phyloP scores from a whole-genome alignment of 176 grass and related monocot species.

The barley (Hordeum vulgare) region DNA sequence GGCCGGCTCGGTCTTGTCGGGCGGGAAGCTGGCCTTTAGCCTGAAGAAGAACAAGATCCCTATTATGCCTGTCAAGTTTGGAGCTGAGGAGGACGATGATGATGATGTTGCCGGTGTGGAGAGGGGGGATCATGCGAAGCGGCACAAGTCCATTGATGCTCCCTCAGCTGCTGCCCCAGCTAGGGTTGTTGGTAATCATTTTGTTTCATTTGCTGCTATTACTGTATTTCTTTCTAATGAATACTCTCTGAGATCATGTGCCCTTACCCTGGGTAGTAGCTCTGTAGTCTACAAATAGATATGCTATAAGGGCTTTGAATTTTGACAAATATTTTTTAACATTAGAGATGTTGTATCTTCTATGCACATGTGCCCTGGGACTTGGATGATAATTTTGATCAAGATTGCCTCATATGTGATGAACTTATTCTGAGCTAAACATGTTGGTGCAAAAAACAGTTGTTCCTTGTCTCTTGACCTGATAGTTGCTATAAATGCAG shows the following conservation, averaged over 20 bases:
- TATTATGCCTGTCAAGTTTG: conserved; percentile 44
- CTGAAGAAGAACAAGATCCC: conserved; percentile 88
- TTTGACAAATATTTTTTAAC: not conserved
- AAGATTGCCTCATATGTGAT: not conserved
- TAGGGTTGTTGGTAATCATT: conserved; percentile 86
- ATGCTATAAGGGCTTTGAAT: not conserved
- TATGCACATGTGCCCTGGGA: not conserved
- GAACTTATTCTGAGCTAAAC: not conserved
- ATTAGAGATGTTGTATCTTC: not conserved
- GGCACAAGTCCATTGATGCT: conserved; percentile 35
- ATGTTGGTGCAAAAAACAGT: not conserved
- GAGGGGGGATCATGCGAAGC: conserved; percentile 40
- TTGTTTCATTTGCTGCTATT: conserved; percentile 15
- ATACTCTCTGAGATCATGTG: not conserved
- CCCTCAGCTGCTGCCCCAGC: not conserved
- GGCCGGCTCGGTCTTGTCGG: not conserved
- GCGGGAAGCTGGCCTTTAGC: conserved; percentile 82
- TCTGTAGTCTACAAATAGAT: not conserved
- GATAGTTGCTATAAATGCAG: not conserved
- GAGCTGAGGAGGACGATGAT: conserved; percentile 59
- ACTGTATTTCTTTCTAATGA: not conserved
- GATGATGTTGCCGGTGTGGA: conserved; percentile 24
- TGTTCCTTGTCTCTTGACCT: not conserved
- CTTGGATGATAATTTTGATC: not conserved
- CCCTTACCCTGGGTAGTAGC: not conserved